These are phyloP conservation scores for Starmerella tilneyi DNA, from an alignment of 805 yeast species.

Conservation along the genomic window DNA sequence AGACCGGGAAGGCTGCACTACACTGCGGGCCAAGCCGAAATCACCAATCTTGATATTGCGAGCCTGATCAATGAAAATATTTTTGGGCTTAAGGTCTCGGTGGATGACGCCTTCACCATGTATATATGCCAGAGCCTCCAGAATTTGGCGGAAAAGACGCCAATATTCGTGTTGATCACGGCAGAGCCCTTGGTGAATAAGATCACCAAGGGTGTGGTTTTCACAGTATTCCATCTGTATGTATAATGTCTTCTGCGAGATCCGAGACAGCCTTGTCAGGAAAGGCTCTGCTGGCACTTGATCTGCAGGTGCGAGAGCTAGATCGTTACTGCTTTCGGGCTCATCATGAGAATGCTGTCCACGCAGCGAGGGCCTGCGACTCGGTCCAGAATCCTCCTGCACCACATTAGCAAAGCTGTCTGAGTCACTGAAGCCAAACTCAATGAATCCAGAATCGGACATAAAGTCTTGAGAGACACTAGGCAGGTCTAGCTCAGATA, in stretches of 20 bases:
- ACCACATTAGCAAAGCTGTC: slow-evolving; percentile 4
- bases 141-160: slow-evolving; percentile 75
- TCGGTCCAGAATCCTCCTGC: neutral
- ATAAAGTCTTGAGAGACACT: slow-evolving; percentile 23
- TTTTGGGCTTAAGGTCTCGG: slow-evolving; percentile 89
- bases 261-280: slow-evolving; percentile 1
- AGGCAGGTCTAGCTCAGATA: slow-evolving; percentile 19
- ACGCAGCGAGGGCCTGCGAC: too few relatives aligned
- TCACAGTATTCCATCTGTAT: slow-evolving; percentile 99
- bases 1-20: slow-evolving; percentile 23
- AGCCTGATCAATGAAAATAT: slow-evolving; percentile 84
- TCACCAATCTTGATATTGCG: slow-evolving; percentile 91
- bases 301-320: neutral
- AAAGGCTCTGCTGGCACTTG: neutral
- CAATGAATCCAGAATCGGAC: slow-evolving; percentile 27
- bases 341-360: too few relatives aligned
- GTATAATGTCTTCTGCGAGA: slow-evolving; percentile 52
- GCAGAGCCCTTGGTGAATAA: slow-evolving; percentile 68
- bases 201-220: slow-evolving; percentile 74
- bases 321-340: neutral
- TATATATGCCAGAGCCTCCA: slow-evolving; percentile 83
- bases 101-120: slow-evolving; percentile 92
- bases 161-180: slow-evolving; percentile 70
- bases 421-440: slow-evolving; percentile 26
- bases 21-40: slow-evolving; percentile 83